Base-by-base conservation (phyloP, 2,329 filamentous ascomycete species). In the Phaeophleospora eucalypticola region DNA sequence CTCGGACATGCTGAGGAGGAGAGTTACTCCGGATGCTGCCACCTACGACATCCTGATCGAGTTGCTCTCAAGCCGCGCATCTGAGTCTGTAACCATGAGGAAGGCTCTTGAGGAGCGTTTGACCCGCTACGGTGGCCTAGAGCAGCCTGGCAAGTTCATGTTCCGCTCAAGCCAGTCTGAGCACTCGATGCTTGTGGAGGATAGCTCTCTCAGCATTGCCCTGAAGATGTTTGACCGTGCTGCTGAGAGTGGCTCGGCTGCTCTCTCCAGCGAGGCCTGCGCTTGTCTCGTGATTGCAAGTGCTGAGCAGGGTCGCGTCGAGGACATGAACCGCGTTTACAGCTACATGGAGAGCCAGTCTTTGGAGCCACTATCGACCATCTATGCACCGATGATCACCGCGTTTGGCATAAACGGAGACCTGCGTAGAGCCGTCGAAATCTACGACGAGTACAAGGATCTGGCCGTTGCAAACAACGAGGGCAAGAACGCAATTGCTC, bases 301-400 rank as follows among this genome's bases (percentile, higher is more conserved):
- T 65, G 90, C 91, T 4, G 81, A 87, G 63, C 79, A 86, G 46
- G 87, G 88, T 21, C 84, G 84, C 34, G 79, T 95, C 8, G 81
- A 86, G 36, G 88, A 95, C 51, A 97, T 98, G 90, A 82, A 94
- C 27, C 82, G 84, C 49, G 79, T 97, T 16, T 95, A 91, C 61
- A 84, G 87, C 55, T 89, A 97, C 67, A 94, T 97, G 89, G 89
- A 95, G 67, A 72, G 78, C 29, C 83, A 80, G 58, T 83, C 83
- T 46, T 80, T 88, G 17, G 78, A 81, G 14, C 88, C 91, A 0
- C 83, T 85, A 48, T 84, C 89, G 4, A 82, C 85, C 37, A 87
- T 91, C 43, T 97, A 95, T 70, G 86, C 89, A 1, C 80, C 84
- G 15, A 95, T 98, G 87, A 96, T 98, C 65, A 83, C 86, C n/a